phyloP scores from a whole-genome alignment of 208 protist genomes.

The Leishmania mexicana region DNA sequence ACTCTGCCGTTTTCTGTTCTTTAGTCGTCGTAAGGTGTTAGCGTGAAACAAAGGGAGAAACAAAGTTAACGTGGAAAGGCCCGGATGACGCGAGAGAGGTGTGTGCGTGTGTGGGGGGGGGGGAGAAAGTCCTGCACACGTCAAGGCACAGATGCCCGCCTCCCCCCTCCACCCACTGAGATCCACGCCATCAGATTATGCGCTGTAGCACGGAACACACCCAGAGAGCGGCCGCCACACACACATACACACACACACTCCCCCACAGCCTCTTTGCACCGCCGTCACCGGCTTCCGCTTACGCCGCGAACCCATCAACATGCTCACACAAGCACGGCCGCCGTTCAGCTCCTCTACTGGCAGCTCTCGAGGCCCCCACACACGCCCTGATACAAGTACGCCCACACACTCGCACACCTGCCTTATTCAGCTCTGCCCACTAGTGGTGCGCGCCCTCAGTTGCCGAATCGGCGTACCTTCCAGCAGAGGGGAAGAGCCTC shows the following conservation, averaged over 20 bases:
- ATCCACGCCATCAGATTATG: too few relatives aligned
- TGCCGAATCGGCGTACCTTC: conserved; percentile 92
- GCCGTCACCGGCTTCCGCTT: not conserved
- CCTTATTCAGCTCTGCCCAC: not conserved
- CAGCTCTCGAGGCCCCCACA: not conserved
- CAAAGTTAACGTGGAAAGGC: too few relatives aligned
- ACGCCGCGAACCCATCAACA: not conserved
- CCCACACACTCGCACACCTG: not conserved
- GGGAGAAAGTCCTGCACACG: too few relatives aligned
- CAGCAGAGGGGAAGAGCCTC: conserved; percentile 85
- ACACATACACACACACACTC: conserved; percentile 16
- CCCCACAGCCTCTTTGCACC: not conserved
- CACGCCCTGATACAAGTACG: not conserved
- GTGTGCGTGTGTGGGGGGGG: not conserved
- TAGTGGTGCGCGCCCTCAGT: conserved; percentile 37
- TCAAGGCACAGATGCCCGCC: too few relatives aligned
- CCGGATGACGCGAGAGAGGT: too few relatives aligned
- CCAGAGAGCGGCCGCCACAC: conserved; percentile 1
- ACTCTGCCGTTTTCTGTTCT: not conserved
- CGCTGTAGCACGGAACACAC: too few relatives aligned
- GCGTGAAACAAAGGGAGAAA: too few relatives aligned
- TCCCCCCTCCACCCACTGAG: too few relatives aligned
- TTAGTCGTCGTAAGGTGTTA: not conserved
- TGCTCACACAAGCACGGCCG: not conserved
- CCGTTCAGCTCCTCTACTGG: not conserved